Evolutionary conservation across 2,329 filamentous ascomycete genomes (phyloP), one percentile per base, ranked within the genome.

Genomic region (Apiospora phragmitis): DNA sequence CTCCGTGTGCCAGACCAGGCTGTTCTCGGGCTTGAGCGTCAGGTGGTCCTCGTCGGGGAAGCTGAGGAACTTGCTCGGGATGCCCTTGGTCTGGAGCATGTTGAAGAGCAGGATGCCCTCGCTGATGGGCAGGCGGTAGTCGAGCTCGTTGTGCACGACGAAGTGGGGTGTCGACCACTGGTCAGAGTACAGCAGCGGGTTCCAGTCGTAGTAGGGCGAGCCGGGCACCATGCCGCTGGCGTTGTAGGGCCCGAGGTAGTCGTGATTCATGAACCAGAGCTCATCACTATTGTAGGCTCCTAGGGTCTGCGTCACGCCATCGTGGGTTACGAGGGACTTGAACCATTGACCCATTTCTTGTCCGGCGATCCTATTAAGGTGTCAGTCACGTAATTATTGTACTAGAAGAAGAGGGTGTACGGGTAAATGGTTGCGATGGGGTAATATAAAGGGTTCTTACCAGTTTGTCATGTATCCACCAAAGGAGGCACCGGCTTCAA

Each of bases 1-100:
- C 16, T 88, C 88, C 62, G 85, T 86, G 78, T 93, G 90, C 91
- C 91, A 93, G 68, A 92, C 81, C 59, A 92, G 79, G 32, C 85
- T 87, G 78, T 93, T 93, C 81, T 93, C 91, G 1, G 86, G 89
- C 74, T 92, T 90, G 65, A 92, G 76, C 4, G 93, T 91, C 89
- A 89, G 93, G 76, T 93, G 91, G 72, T 92, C 92, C 80, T 94
- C 91, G 77, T 93, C 91, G 0, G 90, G 90, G 78, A 93, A 93
- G 1, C 86, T 91, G 74, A 93, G 77, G 73, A 93, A 89, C 73
- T 89, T 87, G 75, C 89, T 92, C 47, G 91, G 88, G 7, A 93
- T 84, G 0, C 90, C 90, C 67, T 84, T 83, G 65, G 86, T 85
- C 80, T 93, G 91, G 43, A 93, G 82, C 21, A 91, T 85, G 76